These are phyloP conservation scores for Scutellaria galericulata DNA, from an alignment of 257 asterid genomes.

Conservation along the genomic window DNA sequence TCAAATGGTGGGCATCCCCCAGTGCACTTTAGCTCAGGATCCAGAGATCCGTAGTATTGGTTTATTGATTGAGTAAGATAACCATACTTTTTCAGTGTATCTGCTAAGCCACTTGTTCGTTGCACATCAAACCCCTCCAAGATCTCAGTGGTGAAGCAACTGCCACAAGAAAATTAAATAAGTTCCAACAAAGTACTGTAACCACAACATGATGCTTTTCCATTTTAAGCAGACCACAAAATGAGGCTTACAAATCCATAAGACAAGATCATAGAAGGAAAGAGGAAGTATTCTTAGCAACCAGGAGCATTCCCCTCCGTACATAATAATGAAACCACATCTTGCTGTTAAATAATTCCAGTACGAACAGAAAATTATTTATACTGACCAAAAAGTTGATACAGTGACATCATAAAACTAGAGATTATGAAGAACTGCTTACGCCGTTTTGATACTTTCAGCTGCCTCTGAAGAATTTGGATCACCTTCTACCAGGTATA, in stretches of 20 bases:
- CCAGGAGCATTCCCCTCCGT: slow-evolving; percentile 11
- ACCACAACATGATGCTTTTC: slow-evolving; percentile 24
- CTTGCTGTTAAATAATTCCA: slow-evolving; percentile 16
- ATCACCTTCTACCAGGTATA: slow-evolving; percentile 97
- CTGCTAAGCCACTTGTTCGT: slow-evolving; percentile 84
- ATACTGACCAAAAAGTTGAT: slow-evolving; percentile 17
- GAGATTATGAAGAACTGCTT: slow-evolving; percentile 45
- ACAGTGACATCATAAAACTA: slow-evolving; percentile 23
- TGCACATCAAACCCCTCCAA: slow-evolving; percentile 98
- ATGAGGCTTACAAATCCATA: slow-evolving; percentile 5
- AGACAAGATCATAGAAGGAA: slow-evolving; percentile 24
- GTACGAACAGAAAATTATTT: not conserved
- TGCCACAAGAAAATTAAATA: slow-evolving; percentile 43
- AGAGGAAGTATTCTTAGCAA: not conserved
- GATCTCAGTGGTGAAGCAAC: slow-evolving; percentile 98
- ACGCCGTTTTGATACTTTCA: slow-evolving; percentile 97
- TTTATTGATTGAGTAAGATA: slow-evolving; percentile 81
- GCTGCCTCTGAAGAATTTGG: slow-evolving; percentile 91
- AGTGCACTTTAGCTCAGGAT: slow-evolving; percentile 44
- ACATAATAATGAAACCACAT: slow-evolving; percentile 17
- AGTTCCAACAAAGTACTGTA: slow-evolving; percentile 19
- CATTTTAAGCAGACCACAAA: slow-evolving; percentile 19
- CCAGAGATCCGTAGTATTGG: slow-evolving; percentile 68
- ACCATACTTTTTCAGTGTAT: slow-evolving; percentile 88
- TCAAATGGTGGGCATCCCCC: slow-evolving; percentile 66